Evolutionary conservation across 2,329 filamentous ascomycete genomes (phyloP).

Genomic region (Stylonectria norvegica): DNA sequence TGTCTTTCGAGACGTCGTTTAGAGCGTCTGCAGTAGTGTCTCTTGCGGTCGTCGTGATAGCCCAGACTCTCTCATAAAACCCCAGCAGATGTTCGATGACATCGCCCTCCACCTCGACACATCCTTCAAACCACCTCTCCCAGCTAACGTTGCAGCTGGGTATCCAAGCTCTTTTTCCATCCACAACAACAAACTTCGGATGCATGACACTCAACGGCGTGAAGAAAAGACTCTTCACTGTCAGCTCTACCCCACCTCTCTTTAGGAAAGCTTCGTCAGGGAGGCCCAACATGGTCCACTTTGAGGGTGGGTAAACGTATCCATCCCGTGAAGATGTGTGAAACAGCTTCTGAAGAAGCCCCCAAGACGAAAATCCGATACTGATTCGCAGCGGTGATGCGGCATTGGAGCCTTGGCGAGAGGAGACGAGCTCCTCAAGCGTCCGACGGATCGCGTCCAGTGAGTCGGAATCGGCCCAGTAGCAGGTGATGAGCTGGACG

Average conservation of each 20-base stretch:
- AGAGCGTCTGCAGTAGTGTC: background rate
- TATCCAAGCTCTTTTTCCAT: slow-evolving; percentile 62
- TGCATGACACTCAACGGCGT: slow-evolving; percentile 84
- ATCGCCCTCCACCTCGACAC: slow-evolving; percentile 61
- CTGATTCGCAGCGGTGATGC: slow-evolving; percentile 53
- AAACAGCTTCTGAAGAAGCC: slow-evolving; percentile 69
- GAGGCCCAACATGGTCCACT: slow-evolving; percentile 65
- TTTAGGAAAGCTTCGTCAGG: slow-evolving; percentile 51
- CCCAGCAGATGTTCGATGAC: slow-evolving; percentile 58
- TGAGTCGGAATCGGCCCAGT: slow-evolving; percentile 69
- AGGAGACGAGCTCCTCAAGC: slow-evolving; percentile 56
- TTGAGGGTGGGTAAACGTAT: slow-evolving; percentile 54
- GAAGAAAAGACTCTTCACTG: slow-evolving; percentile 75
- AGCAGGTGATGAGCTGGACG: slow-evolving; percentile 76
- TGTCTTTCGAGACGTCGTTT: background rate
- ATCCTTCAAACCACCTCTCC: slow-evolving; percentile 85
- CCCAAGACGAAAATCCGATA: slow-evolving; percentile 74
- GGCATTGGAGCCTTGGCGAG: slow-evolving; percentile 24
- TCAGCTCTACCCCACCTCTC: slow-evolving; percentile 60
- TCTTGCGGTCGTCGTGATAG: background rate
- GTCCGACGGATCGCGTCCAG: slow-evolving; percentile 54
- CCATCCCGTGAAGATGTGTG: slow-evolving; percentile 64
- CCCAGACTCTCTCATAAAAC: slow-evolving; percentile 72
- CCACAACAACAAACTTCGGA: slow-evolving; percentile 75
- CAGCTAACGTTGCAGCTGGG: slow-evolving; percentile 83